Percentiles rank a stretch among this genome's conserved stretches.
These are phyloP conservation scores for Acer saccharum DNA, from an alignment of 345 rosid genomes.

Conservation along the genomic window DNA sequence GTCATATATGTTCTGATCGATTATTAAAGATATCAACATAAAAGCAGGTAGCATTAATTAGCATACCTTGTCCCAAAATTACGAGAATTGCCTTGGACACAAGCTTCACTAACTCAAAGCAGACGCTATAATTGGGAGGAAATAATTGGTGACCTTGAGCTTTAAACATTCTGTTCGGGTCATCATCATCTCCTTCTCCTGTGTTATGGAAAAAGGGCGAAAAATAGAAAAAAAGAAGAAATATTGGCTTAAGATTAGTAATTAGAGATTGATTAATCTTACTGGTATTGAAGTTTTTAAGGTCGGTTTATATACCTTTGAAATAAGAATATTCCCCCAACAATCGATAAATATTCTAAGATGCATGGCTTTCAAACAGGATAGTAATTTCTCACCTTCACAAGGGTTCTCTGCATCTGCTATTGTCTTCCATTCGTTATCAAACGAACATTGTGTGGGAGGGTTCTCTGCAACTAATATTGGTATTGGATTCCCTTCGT, in stretches of 20 bases:
- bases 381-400: neutral
- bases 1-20: too few relatives aligned
- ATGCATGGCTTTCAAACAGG: neutral
- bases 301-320: too few relatives aligned
- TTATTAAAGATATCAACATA: too few relatives aligned
- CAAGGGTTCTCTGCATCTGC: constrained; percentile 1
- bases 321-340: neutral
- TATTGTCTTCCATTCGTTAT: neutral
- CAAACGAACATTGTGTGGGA: too few relatives aligned
- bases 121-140: constrained; percentile 41
- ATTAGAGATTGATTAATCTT: too few relatives aligned
- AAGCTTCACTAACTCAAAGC: constrained; percentile 38
- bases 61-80: constrained; percentile 44
- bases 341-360: neutral
- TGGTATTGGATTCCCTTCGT: too few relatives aligned
- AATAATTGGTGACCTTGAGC: constrained; percentile 19
- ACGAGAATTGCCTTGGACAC: constrained; percentile 40
- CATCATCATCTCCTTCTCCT: too few relatives aligned
- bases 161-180: neutral
- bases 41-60: neutral
- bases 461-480: too few relatives aligned
- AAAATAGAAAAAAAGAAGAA: neutral
- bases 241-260: neutral
- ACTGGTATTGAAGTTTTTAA: too few relatives aligned
- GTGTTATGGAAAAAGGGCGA: too few relatives aligned